Evolutionary conservation across 345 rosid species (phyloP).

Genomic region (Boechera divaricarpa): DNA sequence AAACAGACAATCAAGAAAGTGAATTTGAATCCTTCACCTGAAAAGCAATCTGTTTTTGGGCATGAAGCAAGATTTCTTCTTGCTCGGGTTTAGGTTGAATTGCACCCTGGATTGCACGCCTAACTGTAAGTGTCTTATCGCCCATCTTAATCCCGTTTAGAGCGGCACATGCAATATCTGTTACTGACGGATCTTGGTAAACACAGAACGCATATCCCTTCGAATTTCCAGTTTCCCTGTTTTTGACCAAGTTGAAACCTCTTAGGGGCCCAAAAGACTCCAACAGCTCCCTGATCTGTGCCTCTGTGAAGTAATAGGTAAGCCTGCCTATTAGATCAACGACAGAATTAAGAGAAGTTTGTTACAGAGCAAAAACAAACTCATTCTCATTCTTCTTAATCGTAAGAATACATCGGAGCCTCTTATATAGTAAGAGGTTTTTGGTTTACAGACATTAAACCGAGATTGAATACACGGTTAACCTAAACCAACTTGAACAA

Average conservation of each 20-base stretch:
- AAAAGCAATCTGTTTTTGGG: constrained; percentile 95
- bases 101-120: constrained; percentile 92
- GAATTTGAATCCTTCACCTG: constrained; percentile 58
- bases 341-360: too few species aligned
- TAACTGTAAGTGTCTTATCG: constrained; percentile 94
- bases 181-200: constrained; percentile 93
- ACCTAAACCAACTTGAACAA: too few species aligned
- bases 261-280: constrained; percentile 53
- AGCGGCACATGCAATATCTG: constrained; percentile 97
- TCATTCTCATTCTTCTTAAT: too few species aligned
- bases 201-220: constrained; percentile 41
- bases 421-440: too few species aligned
- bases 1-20: constrained; percentile 17
- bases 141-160: constrained; percentile 98
- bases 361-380: too few species aligned
- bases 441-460: too few species aligned
- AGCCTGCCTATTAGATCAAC: not conserved
- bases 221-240: not conserved
- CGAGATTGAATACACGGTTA: too few species aligned
- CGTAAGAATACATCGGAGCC: too few species aligned
- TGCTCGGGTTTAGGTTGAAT: constrained; percentile 97
- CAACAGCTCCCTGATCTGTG: constrained; percentile 47
- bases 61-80: constrained; percentile 83
- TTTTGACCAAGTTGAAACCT: not conserved
- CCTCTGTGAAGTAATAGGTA: not conserved